Evolutionary conservation across 805 yeast genomes (phyloP), one percentile per base, ranked within the genome.

Genomic region (Candida maesae): DNA sequence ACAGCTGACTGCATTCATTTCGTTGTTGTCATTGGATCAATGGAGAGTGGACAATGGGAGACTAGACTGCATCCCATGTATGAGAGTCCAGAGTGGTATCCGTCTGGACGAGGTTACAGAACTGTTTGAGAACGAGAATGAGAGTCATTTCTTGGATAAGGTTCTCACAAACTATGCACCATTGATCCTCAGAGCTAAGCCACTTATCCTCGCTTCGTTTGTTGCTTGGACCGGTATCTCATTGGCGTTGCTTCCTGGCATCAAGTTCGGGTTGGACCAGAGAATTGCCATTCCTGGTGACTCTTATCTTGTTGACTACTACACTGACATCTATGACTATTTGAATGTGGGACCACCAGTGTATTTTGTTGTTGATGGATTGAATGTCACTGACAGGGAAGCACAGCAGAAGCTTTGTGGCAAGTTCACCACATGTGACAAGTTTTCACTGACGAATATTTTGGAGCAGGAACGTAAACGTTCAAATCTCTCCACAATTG

Each of bases 341-440:
- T 68, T 91, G 45, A 81, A 83, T 44, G 84, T 84, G 7, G 99
- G 98, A 0, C 96, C 99, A 1, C 99, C 99, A 0, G 73, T 86
- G 1, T 93, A 84, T 56, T 84, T 89, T 61, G 88, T 93, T 18
- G 78, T 86, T n/a, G 74, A 77, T 33, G 79, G 76, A 38, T 56
- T 78, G 35, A 82, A 86, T 52, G 70, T 84, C 6, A 85, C 91
- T 0, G 42, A 61, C 12, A 65, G 85, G 35, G 63, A 50, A 2
- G 73, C 71, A 35, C 99, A 91, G 59, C 83, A 81, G 51, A 68
- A 76, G 42, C 53, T 93, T 1, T 91, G 99, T 63, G 96, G 97
- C 1, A 76, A 88, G 44, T 93, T 88, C 57, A 77, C 96, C 0
- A 74, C 88, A 0, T 91, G 99, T 60, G 74, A 85, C 33, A 79